Evolutionary conservation across 2,329 filamentous ascomycete genomes (phyloP), one percentile per base, ranked within the genome.

Genomic region (Ophiosphaerella herpotricha): DNA sequence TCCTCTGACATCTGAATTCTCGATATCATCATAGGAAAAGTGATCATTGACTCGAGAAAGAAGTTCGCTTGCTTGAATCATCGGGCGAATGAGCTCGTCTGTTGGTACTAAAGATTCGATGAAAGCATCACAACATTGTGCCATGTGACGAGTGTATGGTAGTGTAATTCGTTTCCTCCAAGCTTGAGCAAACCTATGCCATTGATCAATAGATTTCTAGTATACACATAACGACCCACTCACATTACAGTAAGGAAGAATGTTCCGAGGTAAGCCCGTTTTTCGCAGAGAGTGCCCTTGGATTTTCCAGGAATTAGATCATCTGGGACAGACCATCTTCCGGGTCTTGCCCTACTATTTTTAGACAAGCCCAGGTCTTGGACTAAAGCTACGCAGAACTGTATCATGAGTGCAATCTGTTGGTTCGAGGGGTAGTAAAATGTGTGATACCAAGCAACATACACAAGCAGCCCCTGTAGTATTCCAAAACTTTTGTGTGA

Each of bases 381-480:
- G 11, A 73, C 54, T 33, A 76, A 43, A 11, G 70, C 66, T 38
- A 74, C 67, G 8, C 71, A 70, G 13, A 77, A 50, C 39, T 75
- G 71, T 7, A 74, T 46, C 18, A 72, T 65, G 23, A 60, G 65
- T 14, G 60, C 59, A 7, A 72, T 43, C 43, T 75, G 70, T 3
- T 68, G 66, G 35, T 63, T 64, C 12, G 64, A 57, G 5, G 54
- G 53, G 9, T 46, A 35, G 24, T 65, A 66, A 26, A 64, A 64
- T 42, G 68, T 66, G 40, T 70, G 71, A 46, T 75, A 57, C 72
- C 73, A 76, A 18, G 68, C 71, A 13, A 71, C 48, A 43, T 67
- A 68, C 0, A 77, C 58, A 12, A 76, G 54, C 5, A 76, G 46
- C 2, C 73, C 74, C 54, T 77, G 71, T 13, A 77, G 60, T 11